Evolutionary conservation across 1,139 yeast genomes (phyloP), one percentile per base, ranked within the genome.

Genomic region (Debaryomyces sp.): DNA sequence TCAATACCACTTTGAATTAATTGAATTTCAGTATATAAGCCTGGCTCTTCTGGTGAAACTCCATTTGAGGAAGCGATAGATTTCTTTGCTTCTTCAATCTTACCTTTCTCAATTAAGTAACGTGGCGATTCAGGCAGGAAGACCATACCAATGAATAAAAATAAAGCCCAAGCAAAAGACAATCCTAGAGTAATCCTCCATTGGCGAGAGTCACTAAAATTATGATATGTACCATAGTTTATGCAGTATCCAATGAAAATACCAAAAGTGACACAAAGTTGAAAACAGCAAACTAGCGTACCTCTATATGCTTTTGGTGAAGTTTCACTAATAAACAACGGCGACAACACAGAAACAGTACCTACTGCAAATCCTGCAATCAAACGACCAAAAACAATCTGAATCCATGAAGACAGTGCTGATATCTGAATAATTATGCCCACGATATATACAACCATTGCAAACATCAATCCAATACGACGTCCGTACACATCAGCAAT

Each of bases 331-430:
- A 85, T 84, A 62, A 85, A 85, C 66, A 86, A 70, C 32, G 90
- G 89, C 40, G 83, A 78, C 44, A 82, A 67, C 18, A 87, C 86
- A 18, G 90, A 77, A 29, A 85, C 80, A 43, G 80, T 75, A 55
- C 92, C 92, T 50, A 87, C 87, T 59, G 88, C 88, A 51, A 84
- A 66, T 29, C 94, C 94, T 26, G 89, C 81, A 41, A 85, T 71
- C 49, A 84, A 78, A 59, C 92, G 74, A 9, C 92, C 92, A 51
- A 78, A 59, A 52, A 77, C 66, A 54, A 77, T 68, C 52, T 81
- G 84, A 53, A 67, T 65, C 89, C 88, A 84, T n/a, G 60, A 58
- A 45, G 55, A 43, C 2, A 52, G 48, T 7, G 70, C 56, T 6
- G 78, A 59, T 29, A 74, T 73, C 58, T 79, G 84, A 29, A 81